Evolutionary conservation across 2,329 filamentous ascomycete genomes (phyloP), one percentile per base, ranked within the genome.

Genomic region (Helotiales sp.): DNA sequence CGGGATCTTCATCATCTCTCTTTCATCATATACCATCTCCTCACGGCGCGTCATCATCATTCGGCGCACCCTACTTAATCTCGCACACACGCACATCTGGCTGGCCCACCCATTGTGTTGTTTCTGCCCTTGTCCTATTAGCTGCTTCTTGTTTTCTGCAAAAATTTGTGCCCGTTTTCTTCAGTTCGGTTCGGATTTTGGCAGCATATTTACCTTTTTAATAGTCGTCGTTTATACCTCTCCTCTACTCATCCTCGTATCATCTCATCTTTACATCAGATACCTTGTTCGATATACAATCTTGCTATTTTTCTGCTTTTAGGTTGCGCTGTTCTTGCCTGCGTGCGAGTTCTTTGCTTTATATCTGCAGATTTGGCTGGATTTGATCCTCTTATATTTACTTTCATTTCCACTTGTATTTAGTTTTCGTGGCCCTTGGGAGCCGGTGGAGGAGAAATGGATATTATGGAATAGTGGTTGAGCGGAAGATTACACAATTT

Each of bases 281-380:
- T 86, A 86, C 85, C 84, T 86, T 86, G 84, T 86, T 86, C 83
- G 81, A 86, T 84, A 84, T 84, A 84, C 78, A 75, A 67, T 58
- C 17, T 40, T 64, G 62, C 28, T 64, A 13, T 34, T 55, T 55
- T 68, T 20, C 37, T 71, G 62, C 63, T 70, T 72, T 64, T 34
- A 30, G 32, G 34, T 43, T 34, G 52, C 52, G 20, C 34, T 43
- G 55, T 52, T 62, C 43, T 61, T 47, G 58, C 58, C 40, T 61
- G 40, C 58, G 43, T 32, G 57, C 55, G 55, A 59, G 55, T 59
- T 22, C 26, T 17, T 59, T 40, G 34, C 43, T 34, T 49, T 40
- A 20, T 20, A 61, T 49, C 34, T 59, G 20, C 52, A 55, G 28
- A 55, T 61, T 63, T 55, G 22, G 20, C 28, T 20, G 58, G 58